Evolutionary conservation across 176 grass and related monocot species (phyloP).

Genomic region (Musa acuminata): DNA sequence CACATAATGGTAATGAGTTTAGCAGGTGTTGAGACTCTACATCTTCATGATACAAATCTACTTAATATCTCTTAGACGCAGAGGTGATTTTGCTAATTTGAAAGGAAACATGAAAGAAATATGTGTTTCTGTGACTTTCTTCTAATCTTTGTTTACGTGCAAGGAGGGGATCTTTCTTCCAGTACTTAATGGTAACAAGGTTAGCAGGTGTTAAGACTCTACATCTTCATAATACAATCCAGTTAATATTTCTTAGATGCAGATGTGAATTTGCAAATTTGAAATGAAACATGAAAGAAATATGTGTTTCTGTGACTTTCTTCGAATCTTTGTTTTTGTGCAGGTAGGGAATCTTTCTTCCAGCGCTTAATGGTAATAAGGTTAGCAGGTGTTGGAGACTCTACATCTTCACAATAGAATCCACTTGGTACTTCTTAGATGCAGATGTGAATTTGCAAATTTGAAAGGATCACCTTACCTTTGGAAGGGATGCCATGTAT

Average conservation of each 20-base stretch:
- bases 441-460: background rate
- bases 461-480: constrained; percentile 28
- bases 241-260: background rate
- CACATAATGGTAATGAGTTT: background rate
- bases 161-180: no score
- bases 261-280: background rate
- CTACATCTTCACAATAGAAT: background rate
- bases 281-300: background rate
- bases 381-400: background rate
- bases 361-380: background rate
- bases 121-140: background rate
- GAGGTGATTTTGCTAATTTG: background rate
- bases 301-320: background rate
- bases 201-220: background rate
- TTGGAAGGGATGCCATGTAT: constrained; percentile 74
- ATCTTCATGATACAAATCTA: background rate
- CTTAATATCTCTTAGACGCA: background rate
- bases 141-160: background rate
- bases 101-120: background rate
- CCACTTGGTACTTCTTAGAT: background rate
- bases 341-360: no score
- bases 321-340: background rate
- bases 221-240: background rate
- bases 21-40: background rate
- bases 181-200: background rate